Conservation (phyloP, 208 protist genomes). For the Leishmania aethiopica region DNA sequence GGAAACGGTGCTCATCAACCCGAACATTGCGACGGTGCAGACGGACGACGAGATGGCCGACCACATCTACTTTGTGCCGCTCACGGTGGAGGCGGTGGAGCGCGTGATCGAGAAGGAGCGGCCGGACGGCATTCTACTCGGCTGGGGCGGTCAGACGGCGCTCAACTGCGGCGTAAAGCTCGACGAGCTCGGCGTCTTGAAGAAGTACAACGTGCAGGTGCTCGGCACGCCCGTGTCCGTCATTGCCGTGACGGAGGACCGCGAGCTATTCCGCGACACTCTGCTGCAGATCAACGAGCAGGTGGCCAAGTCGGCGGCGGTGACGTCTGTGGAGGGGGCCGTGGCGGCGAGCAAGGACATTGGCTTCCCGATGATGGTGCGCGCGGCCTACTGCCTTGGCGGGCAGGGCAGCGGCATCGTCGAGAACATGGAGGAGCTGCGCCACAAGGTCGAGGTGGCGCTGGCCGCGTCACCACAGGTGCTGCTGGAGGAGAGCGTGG, state of each 20-base stretch:
- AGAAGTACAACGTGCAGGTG: conserved; percentile 95
- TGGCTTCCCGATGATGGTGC: conserved; percentile 98
- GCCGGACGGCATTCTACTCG: conserved; percentile 96
- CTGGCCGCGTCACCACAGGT: conserved; percentile 94
- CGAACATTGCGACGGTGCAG: conserved; percentile 99
- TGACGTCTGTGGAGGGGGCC: conserved; percentile 77
- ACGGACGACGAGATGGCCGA: conserved; percentile 97
- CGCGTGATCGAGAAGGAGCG: conserved; percentile 95
- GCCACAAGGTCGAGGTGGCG: conserved; percentile 81
- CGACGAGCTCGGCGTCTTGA: conserved; percentile 90
- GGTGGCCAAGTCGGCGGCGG: conserved; percentile 82
- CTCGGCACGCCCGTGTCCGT: conserved; percentile 95
- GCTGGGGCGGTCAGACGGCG: conserved; percentile 98
- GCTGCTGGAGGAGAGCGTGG: conserved; percentile 97
- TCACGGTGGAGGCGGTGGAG: conserved; percentile 94
- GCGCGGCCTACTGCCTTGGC: conserved; percentile 98
- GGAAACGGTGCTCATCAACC: conserved; percentile 98
- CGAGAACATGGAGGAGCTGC: conserved; percentile 81
- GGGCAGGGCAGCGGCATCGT: conserved; percentile 98
- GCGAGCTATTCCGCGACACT: conserved; percentile 97
- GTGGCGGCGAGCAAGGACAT: conserved; percentile 72
- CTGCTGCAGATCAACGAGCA: conserved; percentile 96
- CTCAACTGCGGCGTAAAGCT: conserved; percentile 98
- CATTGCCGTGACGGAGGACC: conserved; percentile 97
- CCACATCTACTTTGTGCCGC: conserved; percentile 97